Conservation (phyloP, 352 stramenopile species). For the Elongisporangium undulatum region DNA sequence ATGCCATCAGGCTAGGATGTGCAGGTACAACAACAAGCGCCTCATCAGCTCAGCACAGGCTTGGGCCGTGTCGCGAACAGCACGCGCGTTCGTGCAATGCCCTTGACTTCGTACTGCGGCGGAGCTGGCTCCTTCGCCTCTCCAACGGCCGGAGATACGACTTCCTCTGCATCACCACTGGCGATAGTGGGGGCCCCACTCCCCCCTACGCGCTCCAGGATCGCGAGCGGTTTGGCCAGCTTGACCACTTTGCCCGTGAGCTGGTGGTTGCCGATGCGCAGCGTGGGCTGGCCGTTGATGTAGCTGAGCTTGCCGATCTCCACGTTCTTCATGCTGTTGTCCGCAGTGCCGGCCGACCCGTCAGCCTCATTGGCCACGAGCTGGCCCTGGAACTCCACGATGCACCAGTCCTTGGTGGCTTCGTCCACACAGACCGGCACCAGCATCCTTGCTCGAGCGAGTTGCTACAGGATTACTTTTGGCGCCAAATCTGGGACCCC, state of each 20-base stretch:
- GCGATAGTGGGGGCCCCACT: background rate
- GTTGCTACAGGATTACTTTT: conserved; percentile 6
- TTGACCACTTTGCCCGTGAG: conserved; percentile 64
- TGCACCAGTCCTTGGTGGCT: conserved; percentile 68
- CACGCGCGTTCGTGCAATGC: conserved; percentile 71
- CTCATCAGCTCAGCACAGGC: conserved; percentile 34
- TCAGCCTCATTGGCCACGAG: conserved; percentile 28
- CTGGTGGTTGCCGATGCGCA: conserved; percentile 84
- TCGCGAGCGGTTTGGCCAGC: conserved; percentile 70
- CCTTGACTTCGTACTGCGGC: conserved; percentile 70
- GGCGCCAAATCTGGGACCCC: conserved; percentile 10
- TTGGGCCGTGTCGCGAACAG: conserved; percentile 77
- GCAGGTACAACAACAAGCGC: background rate
- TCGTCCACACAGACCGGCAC: conserved; percentile 61
- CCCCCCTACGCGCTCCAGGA: conserved; percentile 22
- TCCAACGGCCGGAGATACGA: background rate
- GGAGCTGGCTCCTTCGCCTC: background rate
- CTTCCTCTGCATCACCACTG: conserved; percentile 1
- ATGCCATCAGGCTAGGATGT: background rate
- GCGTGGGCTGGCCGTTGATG: conserved; percentile 53
- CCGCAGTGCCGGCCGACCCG: conserved; percentile 12
- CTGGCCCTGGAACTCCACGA: conserved; percentile 82
- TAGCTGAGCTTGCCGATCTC: conserved; percentile 71
- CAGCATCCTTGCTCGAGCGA: conserved; percentile 33
- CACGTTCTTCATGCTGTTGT: conserved; percentile 28